These are phyloP conservation scores for Vanilla planifolia DNA, from an alignment of 106 monocot genomes.

Conservation along the genomic window DNA sequence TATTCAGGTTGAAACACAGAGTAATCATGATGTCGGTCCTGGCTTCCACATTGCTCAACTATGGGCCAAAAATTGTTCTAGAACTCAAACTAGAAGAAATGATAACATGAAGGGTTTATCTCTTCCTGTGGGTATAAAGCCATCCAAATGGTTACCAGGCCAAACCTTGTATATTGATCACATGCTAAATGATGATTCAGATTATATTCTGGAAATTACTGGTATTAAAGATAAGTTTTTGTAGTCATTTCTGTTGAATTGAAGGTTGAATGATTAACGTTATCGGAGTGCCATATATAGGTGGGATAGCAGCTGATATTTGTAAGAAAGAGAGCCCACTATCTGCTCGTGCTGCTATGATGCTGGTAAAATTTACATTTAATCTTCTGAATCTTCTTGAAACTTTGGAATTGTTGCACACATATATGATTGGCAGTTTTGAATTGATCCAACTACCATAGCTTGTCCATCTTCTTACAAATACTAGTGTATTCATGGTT, in stretches of 20 bases:
- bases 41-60: constrained; percentile 65
- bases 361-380: constrained; percentile 55
- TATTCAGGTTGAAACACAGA: constrained; percentile 18
- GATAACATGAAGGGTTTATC: constrained; percentile 31
- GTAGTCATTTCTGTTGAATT: constrained; percentile 17
- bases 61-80: constrained; percentile 61
- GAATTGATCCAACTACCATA: too few relatives aligned
- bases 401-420: too few relatives aligned
- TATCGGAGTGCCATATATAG: constrained; percentile 33
- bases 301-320: constrained; percentile 25
- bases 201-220: constrained; percentile 1
- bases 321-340: constrained; percentile 44
- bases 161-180: constrained; percentile 5
- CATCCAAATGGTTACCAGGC: constrained; percentile 10
- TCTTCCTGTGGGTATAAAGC: constrained; percentile 73
- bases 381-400: neutral
- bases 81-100: constrained; percentile 21
- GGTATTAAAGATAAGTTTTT: constrained; percentile 13
- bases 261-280: constrained; percentile 28
- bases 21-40: constrained; percentile 45
- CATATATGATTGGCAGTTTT: too few relatives aligned
- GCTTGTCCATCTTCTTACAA: too few relatives aligned
- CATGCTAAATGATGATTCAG: constrained; percentile 5
- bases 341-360: constrained; percentile 73
- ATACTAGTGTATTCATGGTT: too few relatives aligned